These are phyloP conservation scores for Coemansia sp. DNA, from an alignment of 371 early-diverging fungal genomes.

Conservation along the genomic window DNA sequence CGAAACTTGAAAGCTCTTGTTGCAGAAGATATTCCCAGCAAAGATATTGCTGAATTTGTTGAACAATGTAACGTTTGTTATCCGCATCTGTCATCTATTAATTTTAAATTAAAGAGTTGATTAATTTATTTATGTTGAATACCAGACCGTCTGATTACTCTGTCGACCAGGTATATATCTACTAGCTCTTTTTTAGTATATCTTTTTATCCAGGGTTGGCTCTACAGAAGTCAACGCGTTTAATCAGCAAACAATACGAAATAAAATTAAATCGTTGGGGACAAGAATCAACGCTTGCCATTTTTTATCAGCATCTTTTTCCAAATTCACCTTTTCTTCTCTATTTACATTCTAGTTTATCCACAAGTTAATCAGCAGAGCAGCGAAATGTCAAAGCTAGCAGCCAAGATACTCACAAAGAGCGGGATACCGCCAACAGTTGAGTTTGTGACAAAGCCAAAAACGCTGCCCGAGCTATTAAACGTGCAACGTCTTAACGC, in stretches of 20 bases:
- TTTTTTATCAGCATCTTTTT: too few relatives aligned
- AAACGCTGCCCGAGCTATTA: slow-evolving; percentile 40
- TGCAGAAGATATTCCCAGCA: background rate
- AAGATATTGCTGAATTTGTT: background rate
- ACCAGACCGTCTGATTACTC: background rate
- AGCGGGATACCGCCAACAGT: slow-evolving; percentile 19
- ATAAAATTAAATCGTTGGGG: too few relatives aligned
- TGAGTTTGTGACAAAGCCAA: slow-evolving; percentile 21
- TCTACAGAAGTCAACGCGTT: too few relatives aligned
- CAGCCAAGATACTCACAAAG: slow-evolving; percentile 25
- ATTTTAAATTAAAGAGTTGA: background rate
- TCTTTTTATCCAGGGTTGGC: too few relatives aligned
- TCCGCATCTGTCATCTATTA: background rate
- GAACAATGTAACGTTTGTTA: background rate
- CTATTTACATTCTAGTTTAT: background rate
- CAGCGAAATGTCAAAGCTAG: slow-evolving; percentile 30
- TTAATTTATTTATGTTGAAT: background rate
- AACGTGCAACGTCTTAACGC: slow-evolving; percentile 37
- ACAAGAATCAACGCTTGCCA: too few relatives aligned
- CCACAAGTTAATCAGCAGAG: background rate
- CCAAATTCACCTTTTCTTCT: background rate
- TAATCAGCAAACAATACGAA: too few relatives aligned
- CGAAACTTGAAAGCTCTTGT: background rate
- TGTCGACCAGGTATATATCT: background rate
- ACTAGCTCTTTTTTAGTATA: too few relatives aligned